Evolutionary conservation across 352 stramenopile species (phyloP), one percentile per base, ranked within the genome.

Genomic region (Pseudoperonospora humuli): DNA sequence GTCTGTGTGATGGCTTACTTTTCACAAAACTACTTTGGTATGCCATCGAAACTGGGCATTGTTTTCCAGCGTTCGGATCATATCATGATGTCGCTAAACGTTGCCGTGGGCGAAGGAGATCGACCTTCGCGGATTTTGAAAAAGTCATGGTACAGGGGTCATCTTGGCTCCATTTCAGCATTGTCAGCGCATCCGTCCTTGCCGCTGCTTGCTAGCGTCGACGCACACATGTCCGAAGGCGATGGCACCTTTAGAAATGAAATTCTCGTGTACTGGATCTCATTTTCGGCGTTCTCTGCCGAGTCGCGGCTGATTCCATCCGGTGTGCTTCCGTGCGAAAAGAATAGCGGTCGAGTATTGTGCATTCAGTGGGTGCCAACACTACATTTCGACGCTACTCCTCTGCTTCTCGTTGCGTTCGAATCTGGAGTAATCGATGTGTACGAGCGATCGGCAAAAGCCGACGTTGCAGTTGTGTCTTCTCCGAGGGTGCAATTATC

Each of bases 311-410:
- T 92, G 17, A 79, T 92, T 31, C 80, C 80, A 26, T 92, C 77
- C 1, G 79, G 80, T 1, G 78, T 88, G 5, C 46, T 92, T 18
- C 57, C 64, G 7, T 86, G 75, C 29, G 54, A 62, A 7, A 44
- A 59, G 26, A 38, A 54, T 33, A 62, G 51, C 26, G 73, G 69
- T 1, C 57, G 77, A 1, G 70, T 88, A 18, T 51, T 88, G 10
- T 87, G 70, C n/a, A 62, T 92, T 34, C 75, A 86, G 43, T 92
- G 80, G 77, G 70, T 92, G 19, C 73, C 76, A 11, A 90, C 77
- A 7, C 50, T 74, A 7, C 80, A 92, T 34, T 92, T 92, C 27
- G 77, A 92, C 17, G 80, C 80, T 13, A 85, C 73, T 5, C 80
- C 77, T 10, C 41, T 92, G 27, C 57, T 92, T 18, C 45, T 89